Conservation (phyloP, 306 rosid genomes). For the Cicer bijugum region DNA sequence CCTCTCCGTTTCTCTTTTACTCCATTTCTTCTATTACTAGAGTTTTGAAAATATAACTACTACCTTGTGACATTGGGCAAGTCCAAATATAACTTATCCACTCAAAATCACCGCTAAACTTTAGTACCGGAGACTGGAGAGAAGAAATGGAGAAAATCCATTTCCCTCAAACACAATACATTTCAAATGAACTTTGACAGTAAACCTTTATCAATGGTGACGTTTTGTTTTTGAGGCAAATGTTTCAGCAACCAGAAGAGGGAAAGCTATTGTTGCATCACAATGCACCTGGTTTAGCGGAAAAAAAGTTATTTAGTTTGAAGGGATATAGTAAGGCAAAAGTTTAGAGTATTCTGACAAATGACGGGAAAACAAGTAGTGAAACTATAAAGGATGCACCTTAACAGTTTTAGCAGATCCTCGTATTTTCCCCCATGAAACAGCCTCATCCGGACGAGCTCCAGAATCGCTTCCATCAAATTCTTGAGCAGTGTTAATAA, state of each 20-base stretch:
- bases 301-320: background rate
- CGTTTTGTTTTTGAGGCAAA: conserved; percentile 59
- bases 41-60: too few species aligned
- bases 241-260: conserved; percentile 77
- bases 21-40: too few species aligned
- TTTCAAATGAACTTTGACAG: conserved; percentile 25
- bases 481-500: conserved; percentile 91
- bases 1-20: too few species aligned
- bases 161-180: background rate
- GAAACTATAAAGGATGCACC: conserved; percentile 52
- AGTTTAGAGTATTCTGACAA: background rate
- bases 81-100: too few species aligned
- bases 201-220: conserved; percentile 29
- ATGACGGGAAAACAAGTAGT: background rate
- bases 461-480: conserved; percentile 97
- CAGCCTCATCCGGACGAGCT: conserved; percentile 92
- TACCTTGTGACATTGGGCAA: too few species aligned
- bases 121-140: too few species aligned
- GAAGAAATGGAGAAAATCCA: too few species aligned
- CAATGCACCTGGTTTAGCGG: conserved; percentile 72
- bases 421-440: conserved; percentile 92
- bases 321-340: background rate
- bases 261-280: conserved; percentile 87
- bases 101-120: too few species aligned
- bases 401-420: conserved; percentile 87